Evolutionary conservation across 2,329 filamentous ascomycete species (phyloP), one percentile per base, ranked within the genome.

Genomic region (Scedosporium apiospermum): DNA sequence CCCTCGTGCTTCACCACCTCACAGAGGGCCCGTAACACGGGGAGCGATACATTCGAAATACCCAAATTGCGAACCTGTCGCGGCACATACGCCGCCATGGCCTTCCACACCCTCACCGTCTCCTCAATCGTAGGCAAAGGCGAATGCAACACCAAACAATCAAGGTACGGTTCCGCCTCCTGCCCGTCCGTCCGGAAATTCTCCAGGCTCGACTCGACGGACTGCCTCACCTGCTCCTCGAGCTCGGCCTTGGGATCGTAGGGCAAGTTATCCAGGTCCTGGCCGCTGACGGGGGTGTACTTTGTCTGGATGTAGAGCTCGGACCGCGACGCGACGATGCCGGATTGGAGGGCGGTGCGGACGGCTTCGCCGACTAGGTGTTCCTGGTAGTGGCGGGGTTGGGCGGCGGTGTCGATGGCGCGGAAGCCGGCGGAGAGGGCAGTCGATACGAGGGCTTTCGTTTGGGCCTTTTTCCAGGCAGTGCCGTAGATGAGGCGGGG

Each of bases 261-360:
- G 0, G 88, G 88, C 74, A 86, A 78, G 58, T 84, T 79, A 49
- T 74, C 73, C 1, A 76, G 76, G 68, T 87, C 83, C 71, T 93
- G 89, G 26, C 84, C 86, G 16, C 74, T 73, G 4, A 84, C 72
- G 0, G 87, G 80, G 1, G 88, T 91, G 76, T 88, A 95, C 72
- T 93, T 95, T n/a, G 90, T 93, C 80, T 96, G 90, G 70, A 90
- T 84, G 70, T 87, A 91, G 57, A 93, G 68, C 41, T 88, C 83
- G 57, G 80, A 68, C 4, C 78, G 58, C 4, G 46, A 42, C 2
- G 61, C 34, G 30, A 61, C 14, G 51, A 42, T 14, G n/a, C 86
- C 81, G 6, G 73, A 68, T 27, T 27, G 5, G 60, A 90, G 80
- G 42, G 86, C 86, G 62, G 79, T 77, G 64, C 82, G 78, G 58